These are phyloP conservation scores for Neolecta irregularis DNA, from an alignment of 1,139 yeast species.

Conservation along the genomic window DNA sequence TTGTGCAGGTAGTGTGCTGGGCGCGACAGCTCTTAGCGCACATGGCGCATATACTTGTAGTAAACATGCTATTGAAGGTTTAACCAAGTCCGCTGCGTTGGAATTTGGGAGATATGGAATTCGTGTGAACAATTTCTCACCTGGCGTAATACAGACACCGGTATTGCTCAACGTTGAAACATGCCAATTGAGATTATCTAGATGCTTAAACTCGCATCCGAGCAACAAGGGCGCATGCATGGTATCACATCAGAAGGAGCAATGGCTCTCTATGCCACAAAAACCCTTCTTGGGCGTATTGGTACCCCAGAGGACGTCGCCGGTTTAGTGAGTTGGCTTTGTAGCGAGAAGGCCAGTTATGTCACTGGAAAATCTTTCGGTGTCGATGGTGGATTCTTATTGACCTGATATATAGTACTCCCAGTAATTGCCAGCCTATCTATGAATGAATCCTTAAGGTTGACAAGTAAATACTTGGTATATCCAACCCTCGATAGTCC, in stretches of 20 bases:
- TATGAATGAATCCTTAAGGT: no score
- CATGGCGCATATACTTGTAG: conserved; percentile 21
- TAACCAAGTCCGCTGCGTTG: conserved; percentile 23
- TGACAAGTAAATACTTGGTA: no score
- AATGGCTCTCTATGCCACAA: no score
- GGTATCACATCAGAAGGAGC: no score
- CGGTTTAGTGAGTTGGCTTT: not conserved
- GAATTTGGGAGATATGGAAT: conserved; percentile 21
- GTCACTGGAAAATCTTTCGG: not conserved
- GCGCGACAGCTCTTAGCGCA: conserved; percentile 17
- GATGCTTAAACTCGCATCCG: no score
- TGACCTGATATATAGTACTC: no score
- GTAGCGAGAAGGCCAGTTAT: not conserved
- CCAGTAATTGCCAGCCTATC: no score
- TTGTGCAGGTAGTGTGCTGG: conserved; percentile 22
- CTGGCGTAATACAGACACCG: conserved; percentile 24
- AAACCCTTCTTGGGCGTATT: not conserved
- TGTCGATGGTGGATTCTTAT: conserved; percentile 6
- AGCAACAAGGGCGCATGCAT: no score
- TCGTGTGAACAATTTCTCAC: conserved; percentile 23
- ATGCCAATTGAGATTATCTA: no score
- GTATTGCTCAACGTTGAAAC: no score
- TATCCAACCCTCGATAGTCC: no score
- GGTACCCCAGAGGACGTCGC: conserved; percentile 1
- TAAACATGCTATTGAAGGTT: conserved; percentile 23